Base-by-base conservation (phyloP, 1,284 basidiomycete species). In the Cronartium quercuum region DNA sequence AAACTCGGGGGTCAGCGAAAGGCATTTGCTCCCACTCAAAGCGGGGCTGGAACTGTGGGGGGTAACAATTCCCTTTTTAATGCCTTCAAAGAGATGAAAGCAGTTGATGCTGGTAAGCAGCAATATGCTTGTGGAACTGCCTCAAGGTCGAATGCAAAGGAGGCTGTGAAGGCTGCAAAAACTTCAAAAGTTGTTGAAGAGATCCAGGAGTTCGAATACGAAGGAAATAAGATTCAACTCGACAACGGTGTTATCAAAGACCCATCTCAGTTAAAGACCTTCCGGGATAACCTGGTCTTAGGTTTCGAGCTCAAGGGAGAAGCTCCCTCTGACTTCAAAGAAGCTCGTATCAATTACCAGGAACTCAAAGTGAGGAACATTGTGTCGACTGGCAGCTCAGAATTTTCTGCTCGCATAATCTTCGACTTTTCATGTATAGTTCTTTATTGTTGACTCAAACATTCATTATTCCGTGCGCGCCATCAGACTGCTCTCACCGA, bases 231-330 rank as follows among this genome's bases (percentile, higher is more conserved):
- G 35, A 64, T 75, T 37, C 47, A 68, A 68, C 42, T 75, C 18
- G 51, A 62, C 18, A 51, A 47, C 3, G 73, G 73, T 37, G 60
- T 24, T 57, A 21, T 75, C 18, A 68, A 67, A 44, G 66, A 75
- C 38, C 57, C 65, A 6, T 57, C 60, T 40, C 57, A 75, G 42
- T 40, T 75, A 21, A 67, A 75, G 42, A 74, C 15, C 57, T 75
- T 60, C 35, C 66, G 65, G 24, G 44, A 66, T 29, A 63, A 63
- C 60, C 38, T 67, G 41, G 73, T 65, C 61, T 65, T 75, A 10
- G 73, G 65, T 24, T 75, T 75, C 35, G 55, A 67, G 42, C 58
- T 75, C 24, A 24, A 67, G 44, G 73, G 73, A 44, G 73, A 75
- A 21, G 42, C 41, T 29, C 73, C 73, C 6, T 10, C 40, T 42